Conservation (phyloP, 306 rosid genomes). For the Herpetospermum pedunculosum region DNA sequence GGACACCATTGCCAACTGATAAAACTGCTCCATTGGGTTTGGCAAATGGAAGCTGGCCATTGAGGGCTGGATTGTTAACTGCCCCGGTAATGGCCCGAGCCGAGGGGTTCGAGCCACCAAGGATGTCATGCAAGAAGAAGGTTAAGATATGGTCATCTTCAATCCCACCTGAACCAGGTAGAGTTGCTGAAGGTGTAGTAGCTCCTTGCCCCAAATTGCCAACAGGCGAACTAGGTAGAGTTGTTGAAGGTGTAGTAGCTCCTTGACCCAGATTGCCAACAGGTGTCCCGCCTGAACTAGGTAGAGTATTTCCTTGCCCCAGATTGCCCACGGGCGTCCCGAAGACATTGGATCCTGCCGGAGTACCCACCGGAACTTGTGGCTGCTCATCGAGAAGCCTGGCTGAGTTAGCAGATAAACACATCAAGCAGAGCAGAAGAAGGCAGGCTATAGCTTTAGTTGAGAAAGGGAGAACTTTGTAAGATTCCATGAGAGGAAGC, state of each 20-base stretch:
- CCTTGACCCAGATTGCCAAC: background rate
- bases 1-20: conserved; percentile 42
- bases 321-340: background rate
- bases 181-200: conserved; percentile 3
- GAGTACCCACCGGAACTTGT: background rate
- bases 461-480: background rate
- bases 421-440: background rate
- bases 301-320: background rate
- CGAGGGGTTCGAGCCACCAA: conserved; percentile 71
- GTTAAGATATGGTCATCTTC: conserved; percentile 18
- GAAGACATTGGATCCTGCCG: background rate
- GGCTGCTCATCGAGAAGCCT: background rate
- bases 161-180: background rate
- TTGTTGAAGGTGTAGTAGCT: background rate
- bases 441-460: background rate
- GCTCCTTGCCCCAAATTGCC: background rate
- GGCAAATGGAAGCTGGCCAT: conserved; percentile 73
- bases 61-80: conserved; percentile 57
- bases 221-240: background rate
- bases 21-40: conserved; percentile 79
- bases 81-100: conserved; percentile 67
- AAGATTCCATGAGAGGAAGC: conserved; percentile 7
- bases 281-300: background rate
- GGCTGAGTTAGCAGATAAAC: conserved; percentile 5
- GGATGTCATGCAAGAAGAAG: conserved; percentile 74